phyloP scores from a whole-genome alignment of 83 land plant species.

The Thuja plicata region DNA sequence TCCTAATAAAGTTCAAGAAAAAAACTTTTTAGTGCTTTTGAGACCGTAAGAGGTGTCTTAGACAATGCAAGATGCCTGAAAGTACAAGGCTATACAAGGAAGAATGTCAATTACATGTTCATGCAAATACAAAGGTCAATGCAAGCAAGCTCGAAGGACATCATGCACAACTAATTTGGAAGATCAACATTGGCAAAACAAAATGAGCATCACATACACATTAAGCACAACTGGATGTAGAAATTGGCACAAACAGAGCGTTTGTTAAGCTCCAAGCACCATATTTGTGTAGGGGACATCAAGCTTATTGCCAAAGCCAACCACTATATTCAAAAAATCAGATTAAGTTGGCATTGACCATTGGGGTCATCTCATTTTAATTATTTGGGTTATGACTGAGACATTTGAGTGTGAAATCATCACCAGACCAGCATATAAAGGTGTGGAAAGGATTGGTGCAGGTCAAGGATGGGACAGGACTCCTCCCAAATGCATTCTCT shows the following conservation, averaged over 20 bases:
- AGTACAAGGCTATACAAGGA: not conserved
- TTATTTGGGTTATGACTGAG: too few species aligned
- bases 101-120: not conserved
- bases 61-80: not conserved
- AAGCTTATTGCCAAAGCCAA: not conserved
- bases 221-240: not conserved
- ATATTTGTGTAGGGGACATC: not conserved
- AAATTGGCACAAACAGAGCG: not conserved
- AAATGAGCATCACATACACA: too few species aligned
- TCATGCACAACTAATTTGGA: not conserved
- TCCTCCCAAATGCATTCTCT: too few species aligned
- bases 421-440: too few species aligned
- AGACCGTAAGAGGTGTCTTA: not conserved
- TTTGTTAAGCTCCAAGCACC: not conserved
- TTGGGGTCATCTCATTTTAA: too few species aligned
- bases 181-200: not conserved
- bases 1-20: not conserved
- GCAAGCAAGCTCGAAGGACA: not conserved
- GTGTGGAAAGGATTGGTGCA: too few species aligned
- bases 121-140: not conserved
- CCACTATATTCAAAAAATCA: not conserved
- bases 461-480: too few species aligned
- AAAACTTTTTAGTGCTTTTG: not conserved
- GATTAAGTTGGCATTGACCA: too few species aligned
- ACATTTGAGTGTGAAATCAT: too few species aligned